phyloP scores from a whole-genome alignment of 345 rosid species.

The Populus ilicifolia region DNA sequence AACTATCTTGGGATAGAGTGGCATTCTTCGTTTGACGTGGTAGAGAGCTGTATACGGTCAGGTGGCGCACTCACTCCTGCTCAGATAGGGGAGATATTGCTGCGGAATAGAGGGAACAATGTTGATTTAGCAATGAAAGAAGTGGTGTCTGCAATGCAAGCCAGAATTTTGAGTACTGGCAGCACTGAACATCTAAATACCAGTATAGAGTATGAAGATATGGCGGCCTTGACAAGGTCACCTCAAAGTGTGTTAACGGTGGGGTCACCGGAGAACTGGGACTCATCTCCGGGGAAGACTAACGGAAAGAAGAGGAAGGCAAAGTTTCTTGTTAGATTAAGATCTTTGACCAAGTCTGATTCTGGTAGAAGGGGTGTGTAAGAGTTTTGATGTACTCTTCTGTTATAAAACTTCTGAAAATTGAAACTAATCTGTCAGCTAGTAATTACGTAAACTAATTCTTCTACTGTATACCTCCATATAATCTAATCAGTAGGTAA shows the following conservation, averaged over 20 bases:
- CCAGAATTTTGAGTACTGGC: slow-evolving; percentile 20
- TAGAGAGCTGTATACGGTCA: slow-evolving; percentile 37
- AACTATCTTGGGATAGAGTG: slow-evolving; percentile 36
- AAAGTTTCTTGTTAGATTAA: slow-evolving; percentile 33
- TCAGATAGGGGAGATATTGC: slow-evolving; percentile 39
- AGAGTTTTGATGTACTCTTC: not conserved
- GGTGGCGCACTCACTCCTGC: slow-evolving; percentile 48
- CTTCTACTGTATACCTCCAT: not conserved
- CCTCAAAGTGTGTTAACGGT: slow-evolving; percentile 38
- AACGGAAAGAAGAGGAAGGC: slow-evolving; percentile 30
- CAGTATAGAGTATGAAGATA: slow-evolving; percentile 27
- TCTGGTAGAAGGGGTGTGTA: slow-evolving; percentile 31
- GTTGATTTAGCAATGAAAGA: slow-evolving; percentile 40
- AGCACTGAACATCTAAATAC: slow-evolving; percentile 8
- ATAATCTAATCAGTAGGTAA: not conserved
- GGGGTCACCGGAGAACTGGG: slow-evolving; percentile 41
- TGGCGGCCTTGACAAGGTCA: slow-evolving; percentile 21
- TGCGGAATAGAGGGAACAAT: slow-evolving; percentile 37
- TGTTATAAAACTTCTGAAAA: not conserved
- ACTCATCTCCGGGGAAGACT: slow-evolving; percentile 26
- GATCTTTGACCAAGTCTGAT: slow-evolving; percentile 44
- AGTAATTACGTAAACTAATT: too few species aligned
- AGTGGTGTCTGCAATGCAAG: slow-evolving; percentile 38
- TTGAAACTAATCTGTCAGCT: not conserved
- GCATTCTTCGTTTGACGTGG: slow-evolving; percentile 34